phyloP scores from a whole-genome alignment of 2,329 filamentous ascomycete genomes.

The Neofusicoccum laricinum region DNA sequence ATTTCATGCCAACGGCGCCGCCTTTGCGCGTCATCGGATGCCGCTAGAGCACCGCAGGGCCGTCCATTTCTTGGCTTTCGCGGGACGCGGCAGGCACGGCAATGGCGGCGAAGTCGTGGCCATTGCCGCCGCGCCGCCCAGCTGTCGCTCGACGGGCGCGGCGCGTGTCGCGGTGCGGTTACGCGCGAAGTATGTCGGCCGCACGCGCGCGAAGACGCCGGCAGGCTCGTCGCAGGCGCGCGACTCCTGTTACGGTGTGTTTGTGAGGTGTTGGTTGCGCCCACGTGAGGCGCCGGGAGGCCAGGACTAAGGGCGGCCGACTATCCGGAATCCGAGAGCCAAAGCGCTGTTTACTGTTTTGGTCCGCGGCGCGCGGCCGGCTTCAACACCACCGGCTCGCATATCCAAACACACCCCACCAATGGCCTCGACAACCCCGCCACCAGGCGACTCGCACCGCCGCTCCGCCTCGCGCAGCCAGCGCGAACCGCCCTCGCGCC shows the following conservation, averaged over 20 bases:
- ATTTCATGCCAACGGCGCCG: background rate
- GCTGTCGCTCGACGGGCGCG: background rate
- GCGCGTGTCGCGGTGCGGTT: background rate
- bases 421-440: constrained; percentile 24
- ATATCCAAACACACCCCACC: background rate
- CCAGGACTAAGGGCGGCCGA: background rate
- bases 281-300: background rate
- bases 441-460: constrained; percentile 4
- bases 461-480: constrained; percentile 57
- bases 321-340: background rate
- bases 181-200: background rate
- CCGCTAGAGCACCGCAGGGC: background rate
- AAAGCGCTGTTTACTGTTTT: background rate
- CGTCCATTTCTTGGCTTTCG: background rate
- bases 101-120: background rate
- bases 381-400: background rate
- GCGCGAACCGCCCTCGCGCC: constrained; percentile 61
- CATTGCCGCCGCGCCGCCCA: background rate
- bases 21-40: background rate
- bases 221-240: background rate
- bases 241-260: background rate
- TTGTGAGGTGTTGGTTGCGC: background rate
- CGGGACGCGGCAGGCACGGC: background rate
- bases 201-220: background rate
- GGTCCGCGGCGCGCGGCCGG: too few relatives aligned